Evolutionary conservation across 345 rosid species (phyloP).

Genomic region (Hypericum androsaemum): DNA sequence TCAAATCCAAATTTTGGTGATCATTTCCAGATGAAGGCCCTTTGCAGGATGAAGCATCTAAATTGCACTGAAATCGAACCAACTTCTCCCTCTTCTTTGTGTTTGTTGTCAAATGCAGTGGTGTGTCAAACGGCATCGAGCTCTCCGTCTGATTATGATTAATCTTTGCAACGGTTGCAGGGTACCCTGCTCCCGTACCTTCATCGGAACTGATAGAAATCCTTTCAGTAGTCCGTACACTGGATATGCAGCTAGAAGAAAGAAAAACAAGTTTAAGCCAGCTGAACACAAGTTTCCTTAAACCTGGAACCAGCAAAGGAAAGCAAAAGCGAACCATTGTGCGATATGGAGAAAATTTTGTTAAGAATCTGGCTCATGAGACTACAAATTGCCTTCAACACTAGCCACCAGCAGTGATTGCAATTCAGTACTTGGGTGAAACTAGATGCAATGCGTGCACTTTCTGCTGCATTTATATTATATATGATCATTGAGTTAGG

Average conservation of each 20-base stretch:
- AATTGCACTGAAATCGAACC: conserved; percentile 44
- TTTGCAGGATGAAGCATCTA: conserved; percentile 31
- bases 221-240: conserved; percentile 21
- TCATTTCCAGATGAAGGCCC: conserved; percentile 30
- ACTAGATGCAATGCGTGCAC: no score
- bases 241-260: conserved; percentile 44
- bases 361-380: no score
- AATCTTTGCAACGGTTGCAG: conserved; percentile 17
- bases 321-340: no score
- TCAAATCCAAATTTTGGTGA: conserved; percentile 21
- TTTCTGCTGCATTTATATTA: no score
- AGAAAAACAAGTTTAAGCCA: conserved; percentile 6
- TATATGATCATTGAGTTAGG: no score
- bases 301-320: no score
- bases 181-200: conserved; percentile 28
- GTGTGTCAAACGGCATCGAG: conserved; percentile 13
- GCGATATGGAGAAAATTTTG: no score
- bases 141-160: conserved; percentile 10
- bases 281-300: no score
- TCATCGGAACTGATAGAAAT: conserved; percentile 29
- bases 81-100: conserved; percentile 35
- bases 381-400: no score
- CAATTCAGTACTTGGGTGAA: no score
- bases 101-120: conserved; percentile 23
- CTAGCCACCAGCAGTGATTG: no score